Conservation (phyloP, 345 rosid species). For the Hevea brasiliensis region DNA sequence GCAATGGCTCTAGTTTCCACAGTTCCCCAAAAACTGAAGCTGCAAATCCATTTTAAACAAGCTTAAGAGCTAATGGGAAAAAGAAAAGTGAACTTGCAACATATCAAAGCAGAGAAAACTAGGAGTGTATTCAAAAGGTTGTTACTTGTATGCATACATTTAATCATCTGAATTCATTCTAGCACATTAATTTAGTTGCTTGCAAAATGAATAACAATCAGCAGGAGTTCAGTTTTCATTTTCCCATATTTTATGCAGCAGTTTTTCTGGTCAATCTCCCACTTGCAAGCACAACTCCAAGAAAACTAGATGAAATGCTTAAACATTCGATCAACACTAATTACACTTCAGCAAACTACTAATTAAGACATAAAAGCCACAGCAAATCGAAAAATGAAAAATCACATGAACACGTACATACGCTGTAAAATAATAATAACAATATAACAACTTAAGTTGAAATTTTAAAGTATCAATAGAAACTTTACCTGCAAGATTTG, state of each 20-base stretch:
- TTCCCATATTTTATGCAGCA: background rate
- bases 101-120: background rate
- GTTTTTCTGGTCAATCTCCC: background rate
- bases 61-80: background rate
- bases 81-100: too few relatives aligned
- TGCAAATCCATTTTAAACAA: slow-evolving; percentile 28
- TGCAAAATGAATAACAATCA: too few relatives aligned
- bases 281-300: background rate
- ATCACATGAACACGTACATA: too few relatives aligned
- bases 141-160: too few relatives aligned
- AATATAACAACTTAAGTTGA: too few relatives aligned
- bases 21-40: slow-evolving; percentile 87
- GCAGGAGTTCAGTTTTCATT: background rate
- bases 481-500: slow-evolving; percentile 79
- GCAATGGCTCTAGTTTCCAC: slow-evolving; percentile 89
- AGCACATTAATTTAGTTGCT: too few relatives aligned
- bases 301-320: background rate
- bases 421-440: too few relatives aligned
- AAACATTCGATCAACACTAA: background rate
- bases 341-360: too few relatives aligned
- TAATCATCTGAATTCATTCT: background rate
- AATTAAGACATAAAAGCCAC: too few relatives aligned
- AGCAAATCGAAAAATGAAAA: too few relatives aligned
- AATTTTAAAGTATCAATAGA: too few relatives aligned
- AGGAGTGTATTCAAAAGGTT: too few relatives aligned